Evolutionary conservation across 441 rosid species (phyloP).

Genomic region (Cnidoscolus chayamansa): DNA sequence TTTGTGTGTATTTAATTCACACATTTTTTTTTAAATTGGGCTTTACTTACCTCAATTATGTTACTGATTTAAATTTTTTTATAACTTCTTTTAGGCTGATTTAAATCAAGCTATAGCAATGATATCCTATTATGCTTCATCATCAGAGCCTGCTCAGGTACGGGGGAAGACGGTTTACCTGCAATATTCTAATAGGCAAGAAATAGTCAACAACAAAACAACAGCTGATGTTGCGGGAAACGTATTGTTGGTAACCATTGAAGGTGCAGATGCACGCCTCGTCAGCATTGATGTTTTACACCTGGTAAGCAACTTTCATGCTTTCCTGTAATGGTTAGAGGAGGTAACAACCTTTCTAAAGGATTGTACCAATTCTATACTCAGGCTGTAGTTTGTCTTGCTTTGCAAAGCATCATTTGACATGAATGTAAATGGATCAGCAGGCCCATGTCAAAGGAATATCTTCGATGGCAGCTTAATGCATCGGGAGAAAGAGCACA

Average conservation of each 20-base stretch:
- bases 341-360: conserved; percentile 38
- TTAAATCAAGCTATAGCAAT: conserved; percentile 95
- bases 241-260: conserved; percentile 86
- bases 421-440: conserved; percentile 96
- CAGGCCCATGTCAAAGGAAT: conserved; percentile 99
- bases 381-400: conserved; percentile 72
- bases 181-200: conserved; percentile 97
- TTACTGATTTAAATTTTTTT: conserved; percentile 7
- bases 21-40: neutral
- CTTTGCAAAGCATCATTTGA: conserved; percentile 70
- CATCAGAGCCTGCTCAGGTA: conserved; percentile 98
- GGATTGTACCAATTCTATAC: conserved; percentile 42
- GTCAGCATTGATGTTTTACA: conserved; percentile 98
- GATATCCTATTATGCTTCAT: conserved; percentile 95
- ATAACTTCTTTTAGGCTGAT: conserved; percentile 53
- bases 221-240: conserved; percentile 97
- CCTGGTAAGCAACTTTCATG: conserved; percentile 58
- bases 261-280: conserved; percentile 91
- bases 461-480: conserved; percentile 98
- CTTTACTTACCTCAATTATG: neutral
- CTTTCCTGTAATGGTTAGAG: conserved; percentile 29
- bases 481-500: conserved; percentile 97
- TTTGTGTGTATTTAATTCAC: conserved; percentile 52
- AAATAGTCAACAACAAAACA: conserved; percentile 94
- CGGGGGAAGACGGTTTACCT: conserved; percentile 99